These are phyloP conservation scores for Syncephalastrum monosporum DNA, from an alignment of 371 early-diverging fungal species.

Conservation along the genomic window DNA sequence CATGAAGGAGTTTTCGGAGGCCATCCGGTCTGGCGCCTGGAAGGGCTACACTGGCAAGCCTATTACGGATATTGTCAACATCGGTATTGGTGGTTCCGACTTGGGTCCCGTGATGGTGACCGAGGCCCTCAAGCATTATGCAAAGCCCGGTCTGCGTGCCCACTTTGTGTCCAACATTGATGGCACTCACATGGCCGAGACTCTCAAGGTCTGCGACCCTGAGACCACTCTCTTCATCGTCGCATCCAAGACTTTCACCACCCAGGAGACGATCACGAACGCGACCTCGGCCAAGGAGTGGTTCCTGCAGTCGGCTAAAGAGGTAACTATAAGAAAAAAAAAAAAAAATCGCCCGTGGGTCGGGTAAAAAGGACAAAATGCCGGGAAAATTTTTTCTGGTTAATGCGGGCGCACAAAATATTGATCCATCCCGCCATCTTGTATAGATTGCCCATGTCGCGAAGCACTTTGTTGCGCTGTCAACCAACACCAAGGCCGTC, in stretches of 20 bases:
- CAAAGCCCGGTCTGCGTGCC: slow-evolving; percentile 70
- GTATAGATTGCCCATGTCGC: slow-evolving; percentile 78
- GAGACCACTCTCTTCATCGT: slow-evolving; percentile 97
- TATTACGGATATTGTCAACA: slow-evolving; percentile 97
- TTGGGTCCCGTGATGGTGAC: slow-evolving; percentile 99
- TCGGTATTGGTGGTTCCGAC: slow-evolving; percentile 99
- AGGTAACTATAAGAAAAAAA: slow-evolving; percentile 54
- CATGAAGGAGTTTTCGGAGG: slow-evolving; percentile 85
- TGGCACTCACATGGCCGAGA: slow-evolving; percentile 94
- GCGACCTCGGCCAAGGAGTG: slow-evolving; percentile 92
- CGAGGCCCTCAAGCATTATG: slow-evolving; percentile 94
- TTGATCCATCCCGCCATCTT: background rate
- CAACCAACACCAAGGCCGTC: slow-evolving; percentile 93
- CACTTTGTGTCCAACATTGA: slow-evolving; percentile 99
- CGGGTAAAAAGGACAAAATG: slow-evolving; percentile 2
- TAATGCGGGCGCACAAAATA: slow-evolving; percentile 2
- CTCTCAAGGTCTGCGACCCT: slow-evolving; percentile 82
- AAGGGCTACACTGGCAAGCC: slow-evolving; percentile 93
- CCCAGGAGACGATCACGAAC: slow-evolving; percentile 98
- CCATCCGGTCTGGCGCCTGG: slow-evolving; percentile 89
- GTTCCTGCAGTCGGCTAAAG: slow-evolving; percentile 85
- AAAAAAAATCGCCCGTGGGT: background rate
- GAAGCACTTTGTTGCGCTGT: slow-evolving; percentile 99
- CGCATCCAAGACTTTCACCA: slow-evolving; percentile 99
- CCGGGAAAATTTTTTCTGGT: slow-evolving; percentile 7